A percentile compares a stretch with the other conserved stretches of the same genome.
phyloP scores from a whole-genome alignment of 2,329 filamentous ascomycete genomes.

The Paracorniculantispora psalliotae region DNA sequence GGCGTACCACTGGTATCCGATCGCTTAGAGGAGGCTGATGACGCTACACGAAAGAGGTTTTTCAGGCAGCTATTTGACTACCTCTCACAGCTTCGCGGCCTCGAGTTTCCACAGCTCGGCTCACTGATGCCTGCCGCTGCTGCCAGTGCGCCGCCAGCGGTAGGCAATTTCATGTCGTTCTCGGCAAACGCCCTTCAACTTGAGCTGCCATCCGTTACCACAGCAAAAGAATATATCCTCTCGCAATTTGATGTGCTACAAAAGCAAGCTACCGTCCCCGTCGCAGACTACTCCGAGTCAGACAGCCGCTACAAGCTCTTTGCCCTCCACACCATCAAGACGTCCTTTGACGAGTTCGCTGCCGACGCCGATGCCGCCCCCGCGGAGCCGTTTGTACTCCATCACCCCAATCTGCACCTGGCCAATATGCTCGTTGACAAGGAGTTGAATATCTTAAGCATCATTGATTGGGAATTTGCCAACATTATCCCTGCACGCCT shows the following conservation, averaged over 20 bases:
- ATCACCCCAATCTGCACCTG: not conserved
- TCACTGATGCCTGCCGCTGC: slow-evolving; percentile 22
- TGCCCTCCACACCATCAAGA: not conserved
- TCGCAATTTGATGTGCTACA: slow-evolving; percentile 12
- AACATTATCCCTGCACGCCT: not conserved
- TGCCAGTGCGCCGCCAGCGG: not conserved
- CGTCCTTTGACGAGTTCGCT: not conserved
- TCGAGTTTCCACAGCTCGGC: slow-evolving; percentile 21
- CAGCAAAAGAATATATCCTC: slow-evolving; percentile 15
- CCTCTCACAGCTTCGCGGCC: slow-evolving; percentile 20
- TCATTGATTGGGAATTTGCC: not conserved
- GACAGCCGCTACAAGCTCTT: not conserved
- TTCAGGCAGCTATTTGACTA: slow-evolving; percentile 24
- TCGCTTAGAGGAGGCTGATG: not conserved
- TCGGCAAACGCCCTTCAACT: slow-evolving; percentile 20
- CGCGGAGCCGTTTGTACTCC: not conserved
- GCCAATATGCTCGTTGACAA: not conserved
- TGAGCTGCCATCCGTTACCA: slow-evolving; percentile 11
- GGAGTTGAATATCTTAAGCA: not conserved
- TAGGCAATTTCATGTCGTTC: slow-evolving; percentile 14
- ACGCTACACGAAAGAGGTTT: slow-evolving; percentile 5
- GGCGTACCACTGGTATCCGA: slow-evolving; percentile 18
- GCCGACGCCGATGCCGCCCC: not conserved
- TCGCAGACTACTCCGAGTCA: not conserved
- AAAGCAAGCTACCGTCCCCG: not conserved